Evolutionary conservation across 2,329 filamentous ascomycete genomes (phyloP).

Genomic region (Madurella fahalii): DNA sequence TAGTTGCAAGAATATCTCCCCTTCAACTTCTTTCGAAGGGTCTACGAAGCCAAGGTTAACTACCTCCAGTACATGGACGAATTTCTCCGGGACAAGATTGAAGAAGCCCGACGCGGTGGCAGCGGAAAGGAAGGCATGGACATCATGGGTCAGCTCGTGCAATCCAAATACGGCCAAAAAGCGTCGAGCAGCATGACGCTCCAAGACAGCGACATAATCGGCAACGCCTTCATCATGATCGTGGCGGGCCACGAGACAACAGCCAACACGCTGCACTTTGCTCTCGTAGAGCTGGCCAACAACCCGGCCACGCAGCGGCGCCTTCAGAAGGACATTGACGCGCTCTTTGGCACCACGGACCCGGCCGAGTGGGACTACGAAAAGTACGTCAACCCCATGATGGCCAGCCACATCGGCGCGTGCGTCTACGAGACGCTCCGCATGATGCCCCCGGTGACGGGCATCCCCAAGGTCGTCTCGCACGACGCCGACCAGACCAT

Average conservation of each 20-base stretch:
- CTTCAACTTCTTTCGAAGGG: slow-evolving; percentile 46
- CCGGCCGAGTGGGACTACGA: slow-evolving; percentile 69
- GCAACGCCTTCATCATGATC: slow-evolving; percentile 65
- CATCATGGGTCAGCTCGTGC: slow-evolving; percentile 48
- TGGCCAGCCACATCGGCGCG: slow-evolving; percentile 67
- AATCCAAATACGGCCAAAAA: slow-evolving; percentile 37
- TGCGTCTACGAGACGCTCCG: slow-evolving; percentile 75
- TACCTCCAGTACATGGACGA: slow-evolving; percentile 68
- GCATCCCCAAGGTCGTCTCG: slow-evolving; percentile 64
- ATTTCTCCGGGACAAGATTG: slow-evolving; percentile 58
- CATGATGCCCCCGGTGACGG: slow-evolving; percentile 64
- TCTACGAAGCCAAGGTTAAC: slow-evolving; percentile 55
- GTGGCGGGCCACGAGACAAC: slow-evolving; percentile 80
- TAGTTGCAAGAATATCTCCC: slow-evolving; percentile 40
- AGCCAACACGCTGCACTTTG: slow-evolving; percentile 70
- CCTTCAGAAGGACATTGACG: slow-evolving; percentile 66
- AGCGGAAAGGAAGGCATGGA: slow-evolving; percentile 46
- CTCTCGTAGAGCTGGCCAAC: slow-evolving; percentile 63
- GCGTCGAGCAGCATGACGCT: slow-evolving; percentile 32
- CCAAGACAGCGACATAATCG: slow-evolving; percentile 63
- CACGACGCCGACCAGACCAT: slow-evolving; percentile 52
- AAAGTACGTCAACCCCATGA: slow-evolving; percentile 57
- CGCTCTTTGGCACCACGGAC: slow-evolving; percentile 55
- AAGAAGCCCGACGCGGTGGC: slow-evolving; percentile 33
- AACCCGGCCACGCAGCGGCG: slow-evolving; percentile 59